A percentile compares a stretch with the other conserved stretches of the same genome.
phyloP scores from a whole-genome alignment of 805 yeast genomes.

The Kuraishia cidri region DNA sequence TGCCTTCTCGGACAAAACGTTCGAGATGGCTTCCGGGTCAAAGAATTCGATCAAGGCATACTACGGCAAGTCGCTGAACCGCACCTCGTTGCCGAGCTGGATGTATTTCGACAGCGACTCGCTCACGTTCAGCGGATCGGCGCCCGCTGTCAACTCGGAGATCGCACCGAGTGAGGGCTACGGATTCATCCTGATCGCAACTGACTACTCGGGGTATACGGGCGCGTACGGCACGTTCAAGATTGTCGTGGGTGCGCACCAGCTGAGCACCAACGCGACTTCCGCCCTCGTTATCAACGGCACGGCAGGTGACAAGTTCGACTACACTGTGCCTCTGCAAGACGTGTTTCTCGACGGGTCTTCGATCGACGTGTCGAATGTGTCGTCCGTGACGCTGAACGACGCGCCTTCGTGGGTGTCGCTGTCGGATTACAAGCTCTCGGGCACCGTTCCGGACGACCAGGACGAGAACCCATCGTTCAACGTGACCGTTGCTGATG shows the following conservation, averaged over 20 bases:
- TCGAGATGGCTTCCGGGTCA: constrained; percentile 33
- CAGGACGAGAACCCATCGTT: constrained; percentile 29
- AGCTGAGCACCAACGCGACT: constrained; percentile 57
- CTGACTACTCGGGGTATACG: constrained; percentile 69
- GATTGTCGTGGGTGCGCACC: constrained; percentile 83
- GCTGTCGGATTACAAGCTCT: constrained; percentile 29
- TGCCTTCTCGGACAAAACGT: constrained; percentile 53
- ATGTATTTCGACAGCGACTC: constrained; percentile 53
- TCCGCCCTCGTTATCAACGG: constrained; percentile 55
- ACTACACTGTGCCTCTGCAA: constrained; percentile 51
- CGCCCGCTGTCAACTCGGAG: constrained; percentile 77
- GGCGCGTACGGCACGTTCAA: constrained; percentile 65
- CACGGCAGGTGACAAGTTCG: constrained; percentile 47
- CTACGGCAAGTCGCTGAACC: constrained; percentile 74
- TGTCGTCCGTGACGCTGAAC: constrained; percentile 40
- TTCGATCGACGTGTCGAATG: constrained; percentile 35
- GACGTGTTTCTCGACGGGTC: constrained; percentile 58
- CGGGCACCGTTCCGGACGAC: constrained; percentile 49
- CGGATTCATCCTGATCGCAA: constrained; percentile 64
- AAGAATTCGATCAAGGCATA: constrained; percentile 48
- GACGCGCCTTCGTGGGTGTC: constrained; percentile 56
- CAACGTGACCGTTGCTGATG: constrained; percentile 49
- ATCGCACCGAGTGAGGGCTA: constrained; percentile 82
- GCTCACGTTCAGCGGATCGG: constrained; percentile 73
- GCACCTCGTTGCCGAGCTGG: constrained; percentile 92